Conservation (phyloP, 2,329 filamentous ascomycete species). For the Trichocomaceae sp. region DNA sequence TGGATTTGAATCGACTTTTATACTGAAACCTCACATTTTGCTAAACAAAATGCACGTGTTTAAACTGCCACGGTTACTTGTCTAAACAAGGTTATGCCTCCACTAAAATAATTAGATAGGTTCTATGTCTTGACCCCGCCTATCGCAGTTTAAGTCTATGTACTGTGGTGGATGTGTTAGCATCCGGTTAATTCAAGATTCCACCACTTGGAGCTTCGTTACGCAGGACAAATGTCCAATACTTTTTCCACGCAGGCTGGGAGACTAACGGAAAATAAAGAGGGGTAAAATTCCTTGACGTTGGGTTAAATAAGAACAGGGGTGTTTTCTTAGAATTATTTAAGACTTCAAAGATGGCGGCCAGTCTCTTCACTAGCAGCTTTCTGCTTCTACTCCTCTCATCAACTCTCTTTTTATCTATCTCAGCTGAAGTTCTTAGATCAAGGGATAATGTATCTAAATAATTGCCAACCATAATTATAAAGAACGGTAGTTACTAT, state of each 20-base stretch:
- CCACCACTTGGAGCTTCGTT: not conserved
- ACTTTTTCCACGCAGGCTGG: not conserved
- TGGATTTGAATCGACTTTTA: no score
- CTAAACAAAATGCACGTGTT: no score
- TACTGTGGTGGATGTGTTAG: not conserved
- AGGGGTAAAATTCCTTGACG: not conserved
- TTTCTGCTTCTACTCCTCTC: not conserved
- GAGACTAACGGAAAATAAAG: not conserved
- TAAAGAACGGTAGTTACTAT: constrained; percentile 10
- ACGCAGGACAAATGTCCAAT: not conserved
- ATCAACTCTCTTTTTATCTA: not conserved
- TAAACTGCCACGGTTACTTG: no score
- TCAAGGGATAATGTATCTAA: not conserved
- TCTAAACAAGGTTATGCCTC: no score
- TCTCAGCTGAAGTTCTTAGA: not conserved
- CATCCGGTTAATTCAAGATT: not conserved
- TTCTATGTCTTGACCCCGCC: not conserved
- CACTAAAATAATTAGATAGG: not conserved
- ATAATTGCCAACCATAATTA: not conserved
- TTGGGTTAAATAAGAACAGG: not conserved
- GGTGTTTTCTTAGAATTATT: no score
- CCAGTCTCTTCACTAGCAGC: not conserved
- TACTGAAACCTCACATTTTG: no score
- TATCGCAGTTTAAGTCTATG: not conserved
- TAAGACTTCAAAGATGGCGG: not conserved